phyloP scores from a whole-genome alignment of 331 rosid genomes.

The Spiraea crenata region DNA sequence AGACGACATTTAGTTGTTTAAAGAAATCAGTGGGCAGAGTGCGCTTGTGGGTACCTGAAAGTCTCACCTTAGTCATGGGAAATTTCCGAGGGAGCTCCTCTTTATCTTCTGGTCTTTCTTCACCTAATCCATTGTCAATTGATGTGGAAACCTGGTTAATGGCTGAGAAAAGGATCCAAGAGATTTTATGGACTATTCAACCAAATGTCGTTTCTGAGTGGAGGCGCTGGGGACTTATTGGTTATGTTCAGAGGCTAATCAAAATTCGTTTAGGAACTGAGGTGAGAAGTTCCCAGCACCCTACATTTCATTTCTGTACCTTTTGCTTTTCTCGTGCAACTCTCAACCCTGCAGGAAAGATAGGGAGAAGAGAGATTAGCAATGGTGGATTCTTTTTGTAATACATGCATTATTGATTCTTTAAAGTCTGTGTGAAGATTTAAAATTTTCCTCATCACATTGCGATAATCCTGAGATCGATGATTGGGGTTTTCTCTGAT shows the following conservation, averaged over 20 bases:
- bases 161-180: constrained; percentile 48
- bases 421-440: constrained; percentile 9
- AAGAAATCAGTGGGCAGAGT: constrained; percentile 20
- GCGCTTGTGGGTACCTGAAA: constrained; percentile 27
- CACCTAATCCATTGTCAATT: constrained; percentile 32
- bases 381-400: background rate
- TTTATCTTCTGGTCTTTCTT: constrained; percentile 17
- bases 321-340: background rate
- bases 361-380: background rate
- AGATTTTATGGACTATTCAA: constrained; percentile 57
- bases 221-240: constrained; percentile 47
- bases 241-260: constrained; percentile 52
- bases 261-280: constrained; percentile 46
- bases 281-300: constrained; percentile 37
- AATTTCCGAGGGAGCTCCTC: constrained; percentile 29
- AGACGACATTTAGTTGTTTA: constrained; percentile 19
- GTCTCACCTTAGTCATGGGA: constrained; percentile 37
- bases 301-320: constrained; percentile 4
- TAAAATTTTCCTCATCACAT: background rate
- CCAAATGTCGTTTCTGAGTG: constrained; percentile 63
- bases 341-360: too few relatives aligned
- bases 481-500: background rate
- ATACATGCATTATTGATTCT: constrained; percentile 4
- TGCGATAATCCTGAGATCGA: background rate
- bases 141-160: constrained; percentile 42